Base-by-base conservation (phyloP, 768 basidiomycete species). In the Macrocybe gigantea region DNA sequence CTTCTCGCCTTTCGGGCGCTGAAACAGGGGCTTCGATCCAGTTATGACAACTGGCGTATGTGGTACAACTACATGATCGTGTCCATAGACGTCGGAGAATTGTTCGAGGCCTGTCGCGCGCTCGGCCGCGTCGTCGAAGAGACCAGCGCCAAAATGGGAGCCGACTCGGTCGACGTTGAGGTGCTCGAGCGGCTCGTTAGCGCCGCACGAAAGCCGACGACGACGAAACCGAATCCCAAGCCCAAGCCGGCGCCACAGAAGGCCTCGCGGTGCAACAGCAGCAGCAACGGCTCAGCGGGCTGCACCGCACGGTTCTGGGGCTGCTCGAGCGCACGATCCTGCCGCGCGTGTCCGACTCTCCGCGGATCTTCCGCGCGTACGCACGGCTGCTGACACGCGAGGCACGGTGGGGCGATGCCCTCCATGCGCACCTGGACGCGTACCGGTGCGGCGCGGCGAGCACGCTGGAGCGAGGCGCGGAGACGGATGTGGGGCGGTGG, bases 31-130 rank as follows among this genome's bases (percentile, higher is more conserved):
- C 76, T 98, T 51, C 84, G 83, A 56, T 80, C 78, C 64, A 79
- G 80, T 42, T 88, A 92, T 62, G 84, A 90, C 29, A 94, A 93
- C 60, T 98, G 95, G 94, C 80, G 92, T 13, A 94, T 99, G 88
- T 99, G 96, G 96, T 76, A 77, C 51, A 99, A 99, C 71, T 98
- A 93, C 72, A 93, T 91, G 85, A 73, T 96, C 59, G 85, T 98
- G 29, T 78, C 90, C 3, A 74, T 96, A 65, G 93, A 97, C 55
- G 88, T 97, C 13, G 95, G 94, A 6, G 93, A 98, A 61, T 75
- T 97, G 42, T 73, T 80, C 1, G 95, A 99, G 60, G 85, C 92
- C 0, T 84, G 82, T 49, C 83, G 90, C 35, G 95, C 94, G 0
- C 73, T 92, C 14, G 75, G 77, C 0, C 83, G 93, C 3, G 74